These are phyloP conservation scores for Jamesozyma gamospora DNA, from an alignment of 805 yeast species.

Conservation along the genomic window DNA sequence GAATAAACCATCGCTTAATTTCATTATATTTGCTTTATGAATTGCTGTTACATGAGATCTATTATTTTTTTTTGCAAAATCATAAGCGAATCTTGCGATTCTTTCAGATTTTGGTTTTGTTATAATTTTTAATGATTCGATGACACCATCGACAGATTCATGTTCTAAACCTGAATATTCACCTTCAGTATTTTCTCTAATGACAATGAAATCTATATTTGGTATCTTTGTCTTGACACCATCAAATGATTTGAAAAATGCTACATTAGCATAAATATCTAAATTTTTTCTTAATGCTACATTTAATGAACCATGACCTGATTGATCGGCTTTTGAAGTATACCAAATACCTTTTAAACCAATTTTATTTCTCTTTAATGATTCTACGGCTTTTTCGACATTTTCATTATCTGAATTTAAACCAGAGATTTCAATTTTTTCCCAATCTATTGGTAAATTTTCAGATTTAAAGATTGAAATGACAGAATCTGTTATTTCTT, in stretches of 20 bases:
- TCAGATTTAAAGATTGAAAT: slow-evolving; percentile 79
- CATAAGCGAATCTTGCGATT: slow-evolving; percentile 94
- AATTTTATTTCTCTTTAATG: slow-evolving; percentile 90
- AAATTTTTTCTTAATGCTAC: slow-evolving; percentile 94
- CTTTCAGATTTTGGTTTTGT: slow-evolving; percentile 93
- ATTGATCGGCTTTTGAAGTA: slow-evolving; percentile 75
- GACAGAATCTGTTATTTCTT: slow-evolving; percentile 90
- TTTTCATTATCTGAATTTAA: slow-evolving; percentile 42
- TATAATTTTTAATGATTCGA: slow-evolving; percentile 90
- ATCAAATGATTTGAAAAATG: slow-evolving; percentile 86
- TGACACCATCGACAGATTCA: slow-evolving; percentile 95
- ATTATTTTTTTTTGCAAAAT: slow-evolving; percentile 85
- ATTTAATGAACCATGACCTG: slow-evolving; percentile 76
- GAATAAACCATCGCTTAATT: slow-evolving; percentile 95
- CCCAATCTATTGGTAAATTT: slow-evolving; percentile 91
- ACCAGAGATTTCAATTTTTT: slow-evolving; percentile 63
- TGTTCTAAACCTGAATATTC: slow-evolving; percentile 98
- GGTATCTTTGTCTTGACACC: slow-evolving; percentile 87
- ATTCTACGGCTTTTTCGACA: slow-evolving; percentile 76
- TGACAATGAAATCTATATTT: slow-evolving; percentile 84
- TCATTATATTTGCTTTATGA: slow-evolving; percentile 99
- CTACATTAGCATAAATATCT: slow-evolving; percentile 90
- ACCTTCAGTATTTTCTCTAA: slow-evolving; percentile 98
- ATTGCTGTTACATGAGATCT: slow-evolving; percentile 91
- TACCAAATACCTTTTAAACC: slow-evolving; percentile 94